Conservation (phyloP, 1,139 yeast species). For the Geotrichum siamense region DNA sequence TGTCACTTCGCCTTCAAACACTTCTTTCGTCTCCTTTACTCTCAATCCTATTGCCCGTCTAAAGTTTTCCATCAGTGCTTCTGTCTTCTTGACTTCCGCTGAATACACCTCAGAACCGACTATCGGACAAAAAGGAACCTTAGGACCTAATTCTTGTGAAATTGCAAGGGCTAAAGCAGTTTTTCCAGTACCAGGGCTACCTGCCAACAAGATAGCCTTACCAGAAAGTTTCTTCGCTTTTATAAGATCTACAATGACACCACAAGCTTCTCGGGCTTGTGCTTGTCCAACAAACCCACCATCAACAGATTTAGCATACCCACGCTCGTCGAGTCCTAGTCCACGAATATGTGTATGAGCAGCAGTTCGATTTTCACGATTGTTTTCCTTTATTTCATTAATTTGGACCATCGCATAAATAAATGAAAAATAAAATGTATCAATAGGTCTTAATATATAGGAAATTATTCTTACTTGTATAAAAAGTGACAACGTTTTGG, state of each 20-base stretch:
- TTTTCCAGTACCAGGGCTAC: slow-evolving; percentile 98
- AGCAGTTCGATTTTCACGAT: slow-evolving; percentile 74
- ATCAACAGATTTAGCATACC: slow-evolving; percentile 74
- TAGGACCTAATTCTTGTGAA: slow-evolving; percentile 95
- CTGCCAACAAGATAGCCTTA: slow-evolving; percentile 89
- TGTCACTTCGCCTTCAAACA: slow-evolving; percentile 96
- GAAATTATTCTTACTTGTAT: too few relatives aligned
- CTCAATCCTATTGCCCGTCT: slow-evolving; percentile 93
- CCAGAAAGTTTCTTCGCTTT: slow-evolving; percentile 93
- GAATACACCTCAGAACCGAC: slow-evolving; percentile 93
- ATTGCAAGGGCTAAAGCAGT: slow-evolving; percentile 95
- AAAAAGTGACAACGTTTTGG: too few relatives aligned
- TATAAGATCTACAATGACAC: slow-evolving; percentile 87
- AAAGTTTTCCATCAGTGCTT: slow-evolving; percentile 94
- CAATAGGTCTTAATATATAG: too few relatives aligned
- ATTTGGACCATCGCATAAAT: slow-evolving; percentile 61
- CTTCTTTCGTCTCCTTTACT: slow-evolving; percentile 95
- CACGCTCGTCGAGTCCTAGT: slow-evolving; percentile 85
- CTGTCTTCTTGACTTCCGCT: slow-evolving; percentile 97
- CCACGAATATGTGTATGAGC: slow-evolving; percentile 98
- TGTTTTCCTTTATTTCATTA: slow-evolving; percentile 65
- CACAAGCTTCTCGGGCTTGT: slow-evolving; percentile 96
- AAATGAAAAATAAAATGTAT: too few relatives aligned
- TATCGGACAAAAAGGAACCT: slow-evolving; percentile 96
- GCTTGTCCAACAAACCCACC: slow-evolving; percentile 95